phyloP scores from a whole-genome alignment of 2,329 filamentous ascomycete species.

The Apiospora saccharicola region DNA sequence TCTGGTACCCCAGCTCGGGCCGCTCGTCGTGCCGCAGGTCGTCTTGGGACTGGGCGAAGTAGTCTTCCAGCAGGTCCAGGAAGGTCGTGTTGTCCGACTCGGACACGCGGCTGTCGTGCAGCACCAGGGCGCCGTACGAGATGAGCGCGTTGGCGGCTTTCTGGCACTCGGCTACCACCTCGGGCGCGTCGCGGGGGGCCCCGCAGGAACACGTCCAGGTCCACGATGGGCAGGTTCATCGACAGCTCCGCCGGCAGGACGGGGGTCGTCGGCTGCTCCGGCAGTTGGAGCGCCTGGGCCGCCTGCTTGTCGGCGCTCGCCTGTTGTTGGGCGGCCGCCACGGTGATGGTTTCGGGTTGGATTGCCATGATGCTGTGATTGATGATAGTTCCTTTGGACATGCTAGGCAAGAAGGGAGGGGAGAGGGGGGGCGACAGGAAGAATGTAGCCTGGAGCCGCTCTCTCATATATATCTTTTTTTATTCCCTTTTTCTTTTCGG shows the following conservation, averaged over 20 bases:
- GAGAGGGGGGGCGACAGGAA: background rate
- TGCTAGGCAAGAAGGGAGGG: background rate
- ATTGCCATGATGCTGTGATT: conserved; percentile 21
- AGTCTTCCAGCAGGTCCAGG: conserved; percentile 69
- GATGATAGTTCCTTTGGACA: conserved; percentile 1
- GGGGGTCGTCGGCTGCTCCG: background rate
- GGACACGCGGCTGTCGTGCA: conserved; percentile 66
- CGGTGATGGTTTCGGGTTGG: conserved; percentile 12
- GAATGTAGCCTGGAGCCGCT: background rate
- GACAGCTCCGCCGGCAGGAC: conserved; percentile 3
- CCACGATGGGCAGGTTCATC: conserved; percentile 67
- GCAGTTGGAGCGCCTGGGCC: background rate
- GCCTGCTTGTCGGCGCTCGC: background rate
- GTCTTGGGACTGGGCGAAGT: conserved; percentile 64
- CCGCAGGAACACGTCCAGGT: conserved; percentile 64
- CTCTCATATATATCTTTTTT: background rate
- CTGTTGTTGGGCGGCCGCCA: background rate
- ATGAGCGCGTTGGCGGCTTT: conserved; percentile 64
- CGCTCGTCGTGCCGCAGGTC: conserved; percentile 59
- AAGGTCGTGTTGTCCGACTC: conserved; percentile 63
- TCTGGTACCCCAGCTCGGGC: conserved; percentile 65
- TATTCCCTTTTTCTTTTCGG: no score
- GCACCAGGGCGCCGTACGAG: conserved; percentile 65
- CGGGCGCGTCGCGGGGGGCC: conserved; percentile 51
- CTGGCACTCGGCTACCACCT: conserved; percentile 58